Evolutionary conservation across 140 eudicot genomes (phyloP).

Genomic region (Cichorium intybus): DNA sequence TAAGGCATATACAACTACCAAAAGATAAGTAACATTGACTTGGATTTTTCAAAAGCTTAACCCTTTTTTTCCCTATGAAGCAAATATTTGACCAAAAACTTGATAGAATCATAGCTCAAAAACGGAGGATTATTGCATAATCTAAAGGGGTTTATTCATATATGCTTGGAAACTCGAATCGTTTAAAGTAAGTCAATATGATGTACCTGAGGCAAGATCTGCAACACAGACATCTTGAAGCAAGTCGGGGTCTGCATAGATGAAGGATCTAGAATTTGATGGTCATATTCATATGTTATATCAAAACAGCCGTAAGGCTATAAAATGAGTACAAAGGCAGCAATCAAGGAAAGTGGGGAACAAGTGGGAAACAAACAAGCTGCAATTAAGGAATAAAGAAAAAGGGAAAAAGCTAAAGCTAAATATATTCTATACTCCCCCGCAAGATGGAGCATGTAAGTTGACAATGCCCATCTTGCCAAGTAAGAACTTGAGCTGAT

Average conservation of each 20-base stretch:
- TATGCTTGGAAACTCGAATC: neutral
- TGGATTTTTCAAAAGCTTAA: neutral
- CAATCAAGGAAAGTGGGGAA: too few relatives aligned
- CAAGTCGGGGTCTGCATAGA: slow-evolving; percentile 53
- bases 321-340: too few relatives aligned
- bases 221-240: slow-evolving; percentile 67
- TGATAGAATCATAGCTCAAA: neutral
- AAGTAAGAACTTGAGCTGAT: too few relatives aligned
- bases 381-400: too few relatives aligned
- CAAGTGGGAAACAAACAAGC: too few relatives aligned
- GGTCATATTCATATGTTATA: too few relatives aligned
- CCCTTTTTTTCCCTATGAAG: neutral
- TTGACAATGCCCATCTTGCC: too few relatives aligned
- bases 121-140: neutral
- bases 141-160: neutral
- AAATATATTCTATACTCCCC: too few relatives aligned
- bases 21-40: neutral
- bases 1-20: neutral
- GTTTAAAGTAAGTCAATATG: neutral
- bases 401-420: too few relatives aligned
- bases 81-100: neutral
- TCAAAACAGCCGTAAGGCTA: too few relatives aligned
- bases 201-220: slow-evolving; percentile 46
- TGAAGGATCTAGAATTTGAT: too few relatives aligned
- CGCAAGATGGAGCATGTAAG: too few relatives aligned